phyloP scores from a whole-genome alignment of 1,284 basidiomycete species.

The Boletus mariae region DNA sequence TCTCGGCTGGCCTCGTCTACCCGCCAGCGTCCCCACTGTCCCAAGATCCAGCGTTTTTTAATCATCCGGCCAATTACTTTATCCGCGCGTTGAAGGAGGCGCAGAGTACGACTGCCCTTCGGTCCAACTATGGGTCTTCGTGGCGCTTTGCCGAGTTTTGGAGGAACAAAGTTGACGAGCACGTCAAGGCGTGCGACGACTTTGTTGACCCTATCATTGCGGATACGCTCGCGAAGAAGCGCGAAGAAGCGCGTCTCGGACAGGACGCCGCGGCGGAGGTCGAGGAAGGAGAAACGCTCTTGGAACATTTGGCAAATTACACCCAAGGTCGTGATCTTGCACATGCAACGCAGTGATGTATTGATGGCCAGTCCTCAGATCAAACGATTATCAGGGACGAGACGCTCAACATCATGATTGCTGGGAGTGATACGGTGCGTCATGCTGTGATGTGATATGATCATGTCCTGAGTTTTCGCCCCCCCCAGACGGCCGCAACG shows the following conservation, averaged over 20 bases:
- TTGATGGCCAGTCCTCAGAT: conserved; percentile 25
- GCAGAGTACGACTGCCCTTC: conserved; percentile 9
- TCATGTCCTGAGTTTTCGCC: conserved; percentile 6
- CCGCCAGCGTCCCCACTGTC: conserved; percentile 30
- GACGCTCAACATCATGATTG: conserved; percentile 39
- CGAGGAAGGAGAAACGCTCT: conserved; percentile 26
- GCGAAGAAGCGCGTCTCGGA: conserved; percentile 8
- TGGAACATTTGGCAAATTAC: conserved; percentile 29
- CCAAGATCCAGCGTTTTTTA: conserved; percentile 10
- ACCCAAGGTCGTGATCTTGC: conserved; percentile 26
- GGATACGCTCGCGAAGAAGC: conserved; percentile 25
- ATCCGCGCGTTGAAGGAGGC: conserved; percentile 24
- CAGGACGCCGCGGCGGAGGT: conserved; percentile 1
- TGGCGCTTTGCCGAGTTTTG: conserved; percentile 30
- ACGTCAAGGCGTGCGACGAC: conserved; percentile 19
- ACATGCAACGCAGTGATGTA: neutral
- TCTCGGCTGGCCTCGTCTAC: conserved; percentile 36
- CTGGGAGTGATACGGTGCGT: conserved; percentile 40
- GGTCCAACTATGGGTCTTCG: conserved; percentile 17
- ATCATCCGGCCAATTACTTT: conserved; percentile 28
- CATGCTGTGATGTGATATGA: neutral
- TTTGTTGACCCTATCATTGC: conserved; percentile 31
- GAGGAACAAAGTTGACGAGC: conserved; percentile 15
- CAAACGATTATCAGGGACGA: conserved; percentile 37
- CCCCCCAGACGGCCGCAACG: conserved; percentile 43